Percentiles rank a stretch among this genome's conserved stretches.
Evolutionary conservation across 2,329 filamentous ascomycete species (phyloP).

Genomic region (Stachybotrys elegans): DNA sequence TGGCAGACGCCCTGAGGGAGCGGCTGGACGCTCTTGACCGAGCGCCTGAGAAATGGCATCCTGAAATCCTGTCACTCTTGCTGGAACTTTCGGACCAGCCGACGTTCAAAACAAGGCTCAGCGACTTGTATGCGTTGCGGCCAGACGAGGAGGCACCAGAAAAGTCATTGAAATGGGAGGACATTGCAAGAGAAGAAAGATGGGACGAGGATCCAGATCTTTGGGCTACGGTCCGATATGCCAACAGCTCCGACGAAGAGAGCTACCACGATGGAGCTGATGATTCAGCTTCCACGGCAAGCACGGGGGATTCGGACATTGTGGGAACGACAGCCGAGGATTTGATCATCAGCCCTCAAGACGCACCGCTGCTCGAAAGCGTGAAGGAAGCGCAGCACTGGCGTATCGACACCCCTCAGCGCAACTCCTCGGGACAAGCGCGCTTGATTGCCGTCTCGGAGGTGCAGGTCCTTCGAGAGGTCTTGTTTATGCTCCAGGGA

Average conservation of each 20-base stretch:
- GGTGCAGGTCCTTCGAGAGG: constrained; percentile 68
- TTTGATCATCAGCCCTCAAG: constrained; percentile 29
- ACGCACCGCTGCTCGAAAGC: constrained; percentile 23
- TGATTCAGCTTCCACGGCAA: constrained; percentile 29
- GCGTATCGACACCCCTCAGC: constrained; percentile 28
- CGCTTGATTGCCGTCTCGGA: constrained; percentile 57
- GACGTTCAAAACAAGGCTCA: constrained; percentile 61
- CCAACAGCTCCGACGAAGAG: constrained; percentile 57
- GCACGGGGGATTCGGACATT: constrained; percentile 24
- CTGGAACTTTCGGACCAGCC: constrained; percentile 80
- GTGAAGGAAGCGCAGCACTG: constrained; percentile 29
- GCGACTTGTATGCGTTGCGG: constrained; percentile 53
- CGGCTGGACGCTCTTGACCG: constrained; percentile 54
- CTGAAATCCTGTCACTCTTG: constrained; percentile 74
- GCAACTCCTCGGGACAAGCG: constrained; percentile 23
- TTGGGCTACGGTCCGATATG: constrained; percentile 68
- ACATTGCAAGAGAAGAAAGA: constrained; percentile 72
- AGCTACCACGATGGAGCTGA: constrained; percentile 27
- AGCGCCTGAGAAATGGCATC: constrained; percentile 58
- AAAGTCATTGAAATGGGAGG: constrained; percentile 65
- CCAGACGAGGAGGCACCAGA: constrained; percentile 33
- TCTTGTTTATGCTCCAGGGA: constrained; percentile 80
- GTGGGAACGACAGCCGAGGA: constrained; percentile 19
- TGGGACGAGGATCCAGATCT: constrained; percentile 62
- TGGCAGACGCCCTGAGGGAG: constrained; percentile 65